Evolutionary conservation across 2,329 filamentous ascomycete species (phyloP).

Genomic region (Diaporthe vexans): DNA sequence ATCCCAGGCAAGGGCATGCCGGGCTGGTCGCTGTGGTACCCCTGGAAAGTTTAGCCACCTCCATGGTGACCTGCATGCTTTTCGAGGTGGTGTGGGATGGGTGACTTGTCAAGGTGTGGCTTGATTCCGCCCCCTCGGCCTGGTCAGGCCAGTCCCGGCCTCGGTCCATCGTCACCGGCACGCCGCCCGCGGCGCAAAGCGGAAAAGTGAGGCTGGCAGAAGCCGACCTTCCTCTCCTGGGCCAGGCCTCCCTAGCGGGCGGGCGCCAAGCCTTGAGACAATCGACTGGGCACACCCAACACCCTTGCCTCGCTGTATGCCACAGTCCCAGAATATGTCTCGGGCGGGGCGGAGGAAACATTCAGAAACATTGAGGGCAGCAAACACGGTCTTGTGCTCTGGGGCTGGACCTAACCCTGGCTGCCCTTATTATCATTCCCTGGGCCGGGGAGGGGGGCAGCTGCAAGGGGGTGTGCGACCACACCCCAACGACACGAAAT

Average conservation of each 20-base stretch:
- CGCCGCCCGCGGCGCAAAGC: constrained; percentile 1
- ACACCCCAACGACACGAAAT: constrained; percentile 1
- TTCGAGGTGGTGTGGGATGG: background rate
- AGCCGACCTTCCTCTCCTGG: constrained; percentile 19
- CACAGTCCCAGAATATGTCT: constrained; percentile 18
- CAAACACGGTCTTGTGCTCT: constrained; percentile 1
- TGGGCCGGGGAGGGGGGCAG: no score
- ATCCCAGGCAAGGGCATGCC: constrained; percentile 32
- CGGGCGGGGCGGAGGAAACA: constrained; percentile 16
- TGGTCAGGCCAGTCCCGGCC: constrained; percentile 25
- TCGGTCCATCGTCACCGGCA: constrained; percentile 9
- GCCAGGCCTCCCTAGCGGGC: constrained; percentile 3
- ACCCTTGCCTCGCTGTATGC: constrained; percentile 13
- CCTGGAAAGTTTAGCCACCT: constrained; percentile 34
- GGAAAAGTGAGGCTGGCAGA: constrained; percentile 33
- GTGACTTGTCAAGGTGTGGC: constrained; percentile 33
- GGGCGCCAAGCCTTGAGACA: constrained; percentile 26
- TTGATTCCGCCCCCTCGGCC: constrained; percentile 2
- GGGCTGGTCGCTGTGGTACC: constrained; percentile 11
- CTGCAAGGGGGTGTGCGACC: constrained; percentile 17
- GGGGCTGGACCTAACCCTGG: no score
- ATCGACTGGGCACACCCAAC: background rate
- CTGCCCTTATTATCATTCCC: no score
- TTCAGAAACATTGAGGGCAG: no score
- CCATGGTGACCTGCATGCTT: constrained; percentile 27